Base-by-base conservation (phyloP, 1,139 yeast genomes). In the Yamadazyma dushanensis region DNA sequence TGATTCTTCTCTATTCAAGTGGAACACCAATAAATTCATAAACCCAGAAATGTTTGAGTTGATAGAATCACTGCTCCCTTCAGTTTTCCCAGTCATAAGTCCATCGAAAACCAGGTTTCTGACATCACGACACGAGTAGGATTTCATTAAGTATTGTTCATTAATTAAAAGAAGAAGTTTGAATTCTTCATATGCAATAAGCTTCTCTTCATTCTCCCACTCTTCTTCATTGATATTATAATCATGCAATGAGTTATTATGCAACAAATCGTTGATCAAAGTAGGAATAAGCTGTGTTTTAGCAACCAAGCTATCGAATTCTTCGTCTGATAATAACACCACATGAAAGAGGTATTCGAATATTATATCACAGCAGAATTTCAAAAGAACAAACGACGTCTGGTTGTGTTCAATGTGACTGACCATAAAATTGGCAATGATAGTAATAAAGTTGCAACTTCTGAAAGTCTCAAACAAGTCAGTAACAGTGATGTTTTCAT, bases 131-230 rank as follows among this genome's bases (percentile, higher is more conserved):
- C 58, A 37, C 20, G 61, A 51, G 44, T 63, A 70, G 19, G 77
- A 72, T 29, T 70, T 70, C 78, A 87, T 83, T 76, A 89, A 76
- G 55, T 78, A 89, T 55, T 89, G 96, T 54, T 89, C 96, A 55
- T 88, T 88, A 15, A 89, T 65, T 2, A 87, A 78, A 31, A 89
- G 63, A 8, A 88, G 58, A n/a, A 86, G 64, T 51, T 83, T 83
- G 63, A 88, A 83, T 47, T 82, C 80, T 27, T 86, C 78, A 46
- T 80, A 80, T 35, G 87, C 85, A 40, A 76, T 72, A n/a, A 65
- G 50, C 31, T 82, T 73, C 45, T 80, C 82, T 40, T 79, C 86
- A 35, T 77, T 77, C 29, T 76, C 76, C 50, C 73, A 65, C 43
- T 69, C 63, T 23, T 55, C 59, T 30, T 62, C 68, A 22, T 37